Base-by-base conservation (phyloP, 257 asterid genomes). In the Linaria vulgaris region DNA sequence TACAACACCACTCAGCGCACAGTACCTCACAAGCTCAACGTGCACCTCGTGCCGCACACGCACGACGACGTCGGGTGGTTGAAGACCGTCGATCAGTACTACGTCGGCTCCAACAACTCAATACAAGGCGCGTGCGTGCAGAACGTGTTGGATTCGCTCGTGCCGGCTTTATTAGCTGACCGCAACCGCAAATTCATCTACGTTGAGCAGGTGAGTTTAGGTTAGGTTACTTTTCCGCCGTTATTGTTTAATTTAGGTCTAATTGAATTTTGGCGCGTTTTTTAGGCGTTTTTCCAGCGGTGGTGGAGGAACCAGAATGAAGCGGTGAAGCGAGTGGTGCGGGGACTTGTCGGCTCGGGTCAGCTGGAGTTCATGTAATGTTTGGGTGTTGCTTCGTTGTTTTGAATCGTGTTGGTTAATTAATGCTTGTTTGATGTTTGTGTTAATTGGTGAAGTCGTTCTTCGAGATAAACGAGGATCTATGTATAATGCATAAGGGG, bases 11-110 rank as follows among this genome's bases (percentile, higher is more conserved):
- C 86, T 21, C 76, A 72, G 3, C 82, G 81, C n/a, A 69, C 78
- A 72, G 96, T 84, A 17, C 68, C 77, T 24, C 87, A 82, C 45
- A 94, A 82, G 72, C 78, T 94, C 41, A 94, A 94, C 72, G 99
- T 94, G 71, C 99, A 94, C 76, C 70, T 94, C 83, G 99, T 94
- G 69, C 79, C 99, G 71, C 99, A 94, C 25, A 74, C 95, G 12
- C 99, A 94, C 20, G 99, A 94, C 34, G 99, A 94, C 74, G 99
- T 94, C 55, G 99, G 99, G 17, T 94, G 99, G 99, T 70, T 91
- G 80, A 91, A 91, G 80, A 91, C 98, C 43, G 66, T 92, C 24
- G 98, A 92, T 78, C 99, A 92, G 80, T 94, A 94, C 80, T 94
- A 94, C 64, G 97, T 90, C 63, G 99, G 99, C 20, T 82, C 95